Evolutionary conservation across 2,329 filamentous ascomycete genomes (phyloP).

Genomic region (Fusarium sororula): DNA sequence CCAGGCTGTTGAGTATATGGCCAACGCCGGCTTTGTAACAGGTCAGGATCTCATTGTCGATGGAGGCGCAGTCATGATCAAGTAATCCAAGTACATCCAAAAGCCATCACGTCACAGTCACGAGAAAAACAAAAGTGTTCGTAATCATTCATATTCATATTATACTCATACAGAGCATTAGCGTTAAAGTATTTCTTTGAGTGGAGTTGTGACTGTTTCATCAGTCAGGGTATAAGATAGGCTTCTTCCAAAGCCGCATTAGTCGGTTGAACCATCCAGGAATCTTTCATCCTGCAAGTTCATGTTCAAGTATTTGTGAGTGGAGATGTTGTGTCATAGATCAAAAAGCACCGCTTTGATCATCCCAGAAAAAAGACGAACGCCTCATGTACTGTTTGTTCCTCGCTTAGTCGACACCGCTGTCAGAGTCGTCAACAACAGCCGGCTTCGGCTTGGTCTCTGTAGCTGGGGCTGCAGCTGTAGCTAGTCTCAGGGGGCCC

Average conservation of each 20-base stretch:
- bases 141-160: conserved; percentile 20
- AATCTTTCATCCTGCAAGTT: background rate
- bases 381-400: conserved; percentile 12
- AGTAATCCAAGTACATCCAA: background rate
- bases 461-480: background rate
- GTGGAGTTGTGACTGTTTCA: conserved; percentile 12
- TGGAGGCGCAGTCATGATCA: conserved; percentile 9
- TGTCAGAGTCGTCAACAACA: background rate
- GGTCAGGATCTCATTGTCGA: conserved; percentile 13
- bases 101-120: background rate
- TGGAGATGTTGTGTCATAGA: conserved; percentile 12
- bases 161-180: conserved; percentile 21
- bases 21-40: conserved; percentile 11
- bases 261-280: background rate
- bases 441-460: conserved; percentile 5
- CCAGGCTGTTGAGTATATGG: conserved; percentile 9
- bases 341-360: background rate
- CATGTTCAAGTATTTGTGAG: background rate
- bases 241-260: conserved; percentile 17
- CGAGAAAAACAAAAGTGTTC: background rate
- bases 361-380: background rate
- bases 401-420: conserved; percentile 14
- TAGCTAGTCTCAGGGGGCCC: background rate
- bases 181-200: conserved; percentile 6
- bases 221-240: conserved; percentile 19